Base-by-base conservation (phyloP, 345 rosid genomes). In the Boechera retrofracta region DNA sequence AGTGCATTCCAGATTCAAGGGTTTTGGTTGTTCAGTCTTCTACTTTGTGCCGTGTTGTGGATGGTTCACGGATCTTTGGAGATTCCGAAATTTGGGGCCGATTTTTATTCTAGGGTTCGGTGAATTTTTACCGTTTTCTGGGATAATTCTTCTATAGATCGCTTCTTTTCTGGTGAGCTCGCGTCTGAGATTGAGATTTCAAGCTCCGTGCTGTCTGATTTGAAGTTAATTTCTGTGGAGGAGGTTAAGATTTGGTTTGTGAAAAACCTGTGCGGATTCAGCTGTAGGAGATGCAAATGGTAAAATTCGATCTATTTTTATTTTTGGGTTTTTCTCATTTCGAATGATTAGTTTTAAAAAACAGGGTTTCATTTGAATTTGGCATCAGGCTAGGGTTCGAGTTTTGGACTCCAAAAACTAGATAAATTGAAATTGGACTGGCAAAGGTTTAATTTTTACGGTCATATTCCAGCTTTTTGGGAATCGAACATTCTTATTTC, bases 61-160 rank as follows among this genome's bases (percentile, higher is more conserved):
- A 16, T 59, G 56, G 32, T 52, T 72, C 56, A 36, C 68, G 74
- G 76, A 41, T 72, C 73, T 60, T 78, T 33, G 58, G 63, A 12
- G 38, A 36, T 60, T 66, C 69, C 64, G 74, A 57, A 72, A 32
- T 59, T 21, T 67, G 45, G 71, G 70, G 71, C 36, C 59, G 70
- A 73, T 54, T 59, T 60, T 26, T 15, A 12, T 72, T 59, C 74
- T 79, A 79, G 82, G 82, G 82, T 73, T 68, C 74, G 56, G 6
- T 59, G 36, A 67, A 16, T 15, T 52, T 2, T 39, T 24, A 31
- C 73, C 38, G 36, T 16, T 51, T 60, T 35, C 58, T 36, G 77
- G 32, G n/a, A 8, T 16, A 26, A 10, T 6, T 39, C 6, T 39
- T 29, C 59, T 67, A 11, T 64, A 2, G 53, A 60, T 71, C 36